Conservation (phyloP, 805 yeast species). For the Wickerhamiella domercqiae region DNA sequence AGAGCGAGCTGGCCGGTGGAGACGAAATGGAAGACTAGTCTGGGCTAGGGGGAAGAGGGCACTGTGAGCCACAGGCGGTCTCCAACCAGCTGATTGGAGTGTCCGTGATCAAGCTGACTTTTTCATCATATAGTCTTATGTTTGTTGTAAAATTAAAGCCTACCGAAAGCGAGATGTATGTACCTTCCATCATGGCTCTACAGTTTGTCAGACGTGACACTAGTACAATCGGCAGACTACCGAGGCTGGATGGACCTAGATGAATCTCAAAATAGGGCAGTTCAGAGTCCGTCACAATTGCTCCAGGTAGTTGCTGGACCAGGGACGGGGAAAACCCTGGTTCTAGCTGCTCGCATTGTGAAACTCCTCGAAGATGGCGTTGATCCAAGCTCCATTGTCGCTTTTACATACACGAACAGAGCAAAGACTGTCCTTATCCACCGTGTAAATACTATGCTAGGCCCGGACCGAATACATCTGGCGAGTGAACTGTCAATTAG, state of each 20-base stretch:
- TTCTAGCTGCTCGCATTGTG: slow-evolving; percentile 67
- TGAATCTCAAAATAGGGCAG: slow-evolving; percentile 32
- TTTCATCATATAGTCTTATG: too few species aligned
- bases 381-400: slow-evolving; percentile 51
- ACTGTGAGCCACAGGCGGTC: too few species aligned
- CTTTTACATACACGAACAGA: slow-evolving; percentile 84
- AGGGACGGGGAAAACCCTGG: slow-evolving; percentile 69
- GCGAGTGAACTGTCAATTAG: slow-evolving; percentile 42
- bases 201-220: too few species aligned
- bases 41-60: too few species aligned
- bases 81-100: too few species aligned
- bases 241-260: too few species aligned
- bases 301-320: slow-evolving; percentile 49
- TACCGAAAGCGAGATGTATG: too few species aligned
- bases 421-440: slow-evolving; percentile 76
- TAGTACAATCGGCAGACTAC: too few species aligned
- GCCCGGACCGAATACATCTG: not conserved
- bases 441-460: slow-evolving; percentile 28
- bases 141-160: too few species aligned
- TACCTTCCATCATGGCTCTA: too few species aligned
- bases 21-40: slow-evolving; percentile 32
- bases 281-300: slow-evolving; percentile 27
- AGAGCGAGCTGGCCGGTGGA: slow-evolving; percentile 58
- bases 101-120: too few species aligned
- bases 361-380: slow-evolving; percentile 39